These are phyloP conservation scores for Aspergillus ostianus DNA, from an alignment of 495 filamentous ascomycete genomes.

Conservation along the genomic window DNA sequence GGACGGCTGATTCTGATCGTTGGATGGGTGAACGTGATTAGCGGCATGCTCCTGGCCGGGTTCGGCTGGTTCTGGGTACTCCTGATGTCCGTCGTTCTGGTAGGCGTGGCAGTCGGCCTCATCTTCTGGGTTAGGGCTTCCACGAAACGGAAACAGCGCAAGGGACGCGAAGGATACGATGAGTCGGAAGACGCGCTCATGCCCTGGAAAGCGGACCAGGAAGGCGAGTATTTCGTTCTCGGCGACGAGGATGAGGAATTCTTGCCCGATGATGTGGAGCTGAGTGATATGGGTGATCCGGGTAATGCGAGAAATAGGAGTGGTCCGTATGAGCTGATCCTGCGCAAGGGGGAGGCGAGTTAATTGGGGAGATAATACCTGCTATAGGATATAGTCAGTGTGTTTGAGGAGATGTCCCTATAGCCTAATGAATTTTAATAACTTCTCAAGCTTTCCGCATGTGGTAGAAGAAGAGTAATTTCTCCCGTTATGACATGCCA, in stretches of 20 bases:
- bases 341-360: background rate
- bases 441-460: background rate
- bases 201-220: background rate
- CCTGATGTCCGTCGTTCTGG: background rate
- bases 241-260: background rate
- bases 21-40: slow-evolving; percentile 13
- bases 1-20: slow-evolving; percentile 9
- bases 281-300: background rate
- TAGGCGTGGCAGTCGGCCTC: background rate
- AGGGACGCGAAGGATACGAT: background rate
- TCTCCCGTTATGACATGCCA: no score
- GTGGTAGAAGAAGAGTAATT: no score
- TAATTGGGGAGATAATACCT: background rate
- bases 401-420: background rate
- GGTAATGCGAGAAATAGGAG: background rate
- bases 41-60: slow-evolving; percentile 5
- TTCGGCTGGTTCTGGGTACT: slow-evolving; percentile 2
- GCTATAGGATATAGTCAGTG: background rate
- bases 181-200: slow-evolving; percentile 1
- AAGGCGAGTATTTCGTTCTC: slow-evolving; percentile 3
- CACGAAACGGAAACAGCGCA: slow-evolving; percentile 3
- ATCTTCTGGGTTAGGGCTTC: slow-evolving; percentile 9
- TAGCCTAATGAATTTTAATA: background rate
- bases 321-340: slow-evolving; percentile 3
- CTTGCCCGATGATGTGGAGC: background rate